Base-by-base conservation (phyloP, 805 yeast species). In the Ogataea trehaloabstinens region DNA sequence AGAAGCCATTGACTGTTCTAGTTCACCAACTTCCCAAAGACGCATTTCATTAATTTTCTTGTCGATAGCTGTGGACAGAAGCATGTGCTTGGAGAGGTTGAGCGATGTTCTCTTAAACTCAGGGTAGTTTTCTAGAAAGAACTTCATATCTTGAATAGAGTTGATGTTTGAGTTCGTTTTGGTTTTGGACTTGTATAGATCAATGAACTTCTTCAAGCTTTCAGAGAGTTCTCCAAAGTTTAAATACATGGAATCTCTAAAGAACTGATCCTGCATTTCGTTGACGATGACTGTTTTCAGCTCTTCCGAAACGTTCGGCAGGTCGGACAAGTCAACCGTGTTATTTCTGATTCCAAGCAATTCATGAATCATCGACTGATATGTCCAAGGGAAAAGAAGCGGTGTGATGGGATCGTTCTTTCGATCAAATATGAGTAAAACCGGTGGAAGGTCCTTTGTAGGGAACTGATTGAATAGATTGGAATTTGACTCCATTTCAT, bases 301-400 rank as follows among this genome's bases (percentile, higher is more conserved):
- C 29, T 81, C 85, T n/a, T 74, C 55, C 45, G 79, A 61, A 42
- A 79, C 64, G 48, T 74, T 78, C 2, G 83, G 75, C 1, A 77
- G 71, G 1, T 61, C 53, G 0, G 81, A 67, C 24, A 90, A 60
- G 49, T 79, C 83, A 4, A 88, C 95, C 2, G 90, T 75, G 51
- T 93, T 91, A 55, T 88, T 83, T 24, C 71, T 66, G 42, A 93
- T 85, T 2, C 91, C 95, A 21, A 93, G 67, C 17, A 89, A 73
- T 58, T 95, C 98, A 59, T 91, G 95, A 13, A 93, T 87, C 98
- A 93, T 91, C 2, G 96, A 85, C 58, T 91, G 98, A 63, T 88
- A 93, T 1, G 99, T 90, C 99, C 99, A 93, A 2, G 98, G 99
- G 28, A 83, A 78, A 34, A 93, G 65, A 21, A 93, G 70, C 1